Percentiles rank a stretch among this genome's conserved stretches.
These are phyloP conservation scores for Dovyalis caffra DNA, from an alignment of 345 rosid genomes.

Conservation along the genomic window DNA sequence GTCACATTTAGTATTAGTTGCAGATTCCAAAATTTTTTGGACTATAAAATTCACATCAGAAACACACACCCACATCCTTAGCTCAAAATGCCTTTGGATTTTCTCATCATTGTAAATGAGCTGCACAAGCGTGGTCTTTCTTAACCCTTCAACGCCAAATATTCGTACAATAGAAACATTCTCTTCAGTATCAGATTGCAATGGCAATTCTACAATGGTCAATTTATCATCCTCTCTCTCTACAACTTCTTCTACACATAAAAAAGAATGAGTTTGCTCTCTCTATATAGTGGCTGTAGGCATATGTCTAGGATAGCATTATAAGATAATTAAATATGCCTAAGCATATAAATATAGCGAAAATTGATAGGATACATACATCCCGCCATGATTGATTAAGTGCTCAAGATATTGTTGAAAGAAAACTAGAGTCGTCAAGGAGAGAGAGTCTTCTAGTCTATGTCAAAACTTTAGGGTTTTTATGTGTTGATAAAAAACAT, in stretches of 20 bases:
- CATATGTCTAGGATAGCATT: neutral
- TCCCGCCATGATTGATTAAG: no score
- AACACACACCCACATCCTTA: slow-evolving; percentile 17
- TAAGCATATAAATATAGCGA: no score
- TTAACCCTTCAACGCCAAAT: slow-evolving; percentile 19
- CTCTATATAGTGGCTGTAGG: neutral
- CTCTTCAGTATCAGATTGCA: neutral
- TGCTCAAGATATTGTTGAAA: no score
- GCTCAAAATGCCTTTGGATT: neutral
- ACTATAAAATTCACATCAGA: slow-evolving; percentile 5
- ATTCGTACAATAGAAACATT: slow-evolving; percentile 1
- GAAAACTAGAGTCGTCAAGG: no score
- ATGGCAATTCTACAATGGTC: neutral
- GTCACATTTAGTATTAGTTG: neutral
- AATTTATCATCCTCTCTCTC: slow-evolving; percentile 11
- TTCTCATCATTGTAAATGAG: slow-evolving; percentile 14
- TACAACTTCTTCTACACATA: slow-evolving; percentile 7
- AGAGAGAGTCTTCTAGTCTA: no score
- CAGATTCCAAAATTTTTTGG: slow-evolving; percentile 3
- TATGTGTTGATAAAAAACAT: no score
- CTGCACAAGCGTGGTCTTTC: slow-evolving; percentile 19
- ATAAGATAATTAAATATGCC: no score
- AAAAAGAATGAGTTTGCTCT: slow-evolving; percentile 16
- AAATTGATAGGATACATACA: no score
- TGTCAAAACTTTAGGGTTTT: no score